Conservation (phyloP, 352 stramenopile genomes). For the Thalassiosira pacifica region DNA sequence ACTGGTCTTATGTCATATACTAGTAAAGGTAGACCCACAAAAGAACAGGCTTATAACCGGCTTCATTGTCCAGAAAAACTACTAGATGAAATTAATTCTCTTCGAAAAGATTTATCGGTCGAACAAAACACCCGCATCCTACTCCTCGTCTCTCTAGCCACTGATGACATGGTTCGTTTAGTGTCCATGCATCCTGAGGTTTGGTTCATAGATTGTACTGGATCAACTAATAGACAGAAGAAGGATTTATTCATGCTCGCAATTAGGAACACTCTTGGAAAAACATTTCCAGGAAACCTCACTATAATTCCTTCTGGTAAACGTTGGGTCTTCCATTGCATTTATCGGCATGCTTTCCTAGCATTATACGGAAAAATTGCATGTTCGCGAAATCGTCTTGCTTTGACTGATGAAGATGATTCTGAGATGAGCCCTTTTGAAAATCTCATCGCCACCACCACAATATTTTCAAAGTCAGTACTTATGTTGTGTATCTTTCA, state of each 20-base stretch:
- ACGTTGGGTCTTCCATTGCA: slow-evolving; percentile 16
- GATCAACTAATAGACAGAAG: slow-evolving; percentile 1
- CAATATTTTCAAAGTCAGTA: too few species aligned
- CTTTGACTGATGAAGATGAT: slow-evolving; percentile 1
- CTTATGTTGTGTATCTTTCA: too few species aligned
- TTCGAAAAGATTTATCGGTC: neutral
- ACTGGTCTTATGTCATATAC: neutral
- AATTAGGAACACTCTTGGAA: neutral
- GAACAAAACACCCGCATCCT: neutral
- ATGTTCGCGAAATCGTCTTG: neutral
- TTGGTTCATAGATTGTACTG: slow-evolving; percentile 21
- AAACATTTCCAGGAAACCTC: slow-evolving; percentile 10
- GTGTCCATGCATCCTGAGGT: slow-evolving; percentile 15
- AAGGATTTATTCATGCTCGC: slow-evolving; percentile 4
- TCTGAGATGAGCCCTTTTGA: neutral
- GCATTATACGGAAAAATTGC: neutral
- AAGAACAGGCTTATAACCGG: neutral
- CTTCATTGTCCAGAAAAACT: neutral
- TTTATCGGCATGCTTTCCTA: neutral
- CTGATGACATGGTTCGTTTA: slow-evolving; percentile 11
- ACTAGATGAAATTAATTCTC: neutral
- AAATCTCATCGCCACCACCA: neutral
- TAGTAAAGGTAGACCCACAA: neutral
- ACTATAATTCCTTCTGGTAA: slow-evolving; percentile 7
- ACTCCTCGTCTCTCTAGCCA: slow-evolving; percentile 2